A percentile compares a stretch with the other conserved stretches of the same genome.
These are phyloP conservation scores for Auriculariales sp. DNA, from an alignment of 768 basidiomycete genomes.

Conservation along the genomic window DNA sequence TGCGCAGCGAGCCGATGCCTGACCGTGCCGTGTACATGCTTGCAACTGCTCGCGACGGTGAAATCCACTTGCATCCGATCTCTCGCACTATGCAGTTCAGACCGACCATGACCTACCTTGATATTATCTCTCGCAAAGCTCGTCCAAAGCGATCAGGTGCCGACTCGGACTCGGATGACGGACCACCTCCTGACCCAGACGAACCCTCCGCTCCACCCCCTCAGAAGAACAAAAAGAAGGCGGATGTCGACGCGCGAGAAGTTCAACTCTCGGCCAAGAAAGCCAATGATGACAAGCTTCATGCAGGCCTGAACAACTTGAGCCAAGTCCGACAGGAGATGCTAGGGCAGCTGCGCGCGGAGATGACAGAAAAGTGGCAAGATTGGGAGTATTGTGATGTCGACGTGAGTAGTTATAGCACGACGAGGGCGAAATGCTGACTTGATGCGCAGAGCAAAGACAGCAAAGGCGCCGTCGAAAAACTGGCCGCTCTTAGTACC, in stretches of 20 bases:
- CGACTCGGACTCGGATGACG: constrained; percentile 66
- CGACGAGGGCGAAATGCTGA: constrained; percentile 5
- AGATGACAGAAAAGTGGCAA: constrained; percentile 71
- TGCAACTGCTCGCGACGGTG: constrained; percentile 64
- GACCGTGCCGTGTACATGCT: constrained; percentile 57
- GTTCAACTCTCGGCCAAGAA: constrained; percentile 65
- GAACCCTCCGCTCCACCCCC: constrained; percentile 30
- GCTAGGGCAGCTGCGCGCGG: constrained; percentile 51
- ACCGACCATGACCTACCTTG: constrained; percentile 70
- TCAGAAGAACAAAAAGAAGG: constrained; percentile 17
- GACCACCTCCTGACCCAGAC: constrained; percentile 68
- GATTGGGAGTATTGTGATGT: constrained; percentile 49
- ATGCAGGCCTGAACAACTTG: constrained; percentile 40
- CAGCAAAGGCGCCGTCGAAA: constrained; percentile 41
- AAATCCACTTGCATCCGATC: constrained; percentile 65
- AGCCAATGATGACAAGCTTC: constrained; percentile 42
- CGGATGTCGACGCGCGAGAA: constrained; percentile 47
- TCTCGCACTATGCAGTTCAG: constrained; percentile 69
- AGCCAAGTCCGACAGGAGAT: constrained; percentile 65
- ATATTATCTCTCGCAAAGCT: constrained; percentile 49
- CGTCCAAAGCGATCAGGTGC: constrained; percentile 25
- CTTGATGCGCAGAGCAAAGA: constrained; percentile 34
- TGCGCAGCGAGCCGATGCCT: constrained; percentile 58
- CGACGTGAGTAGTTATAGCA: constrained; percentile 29
- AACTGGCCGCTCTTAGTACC: constrained; percentile 45